These are phyloP conservation scores for Vigna mungo DNA, from an alignment of 306 rosid species.

Conservation along the genomic window DNA sequence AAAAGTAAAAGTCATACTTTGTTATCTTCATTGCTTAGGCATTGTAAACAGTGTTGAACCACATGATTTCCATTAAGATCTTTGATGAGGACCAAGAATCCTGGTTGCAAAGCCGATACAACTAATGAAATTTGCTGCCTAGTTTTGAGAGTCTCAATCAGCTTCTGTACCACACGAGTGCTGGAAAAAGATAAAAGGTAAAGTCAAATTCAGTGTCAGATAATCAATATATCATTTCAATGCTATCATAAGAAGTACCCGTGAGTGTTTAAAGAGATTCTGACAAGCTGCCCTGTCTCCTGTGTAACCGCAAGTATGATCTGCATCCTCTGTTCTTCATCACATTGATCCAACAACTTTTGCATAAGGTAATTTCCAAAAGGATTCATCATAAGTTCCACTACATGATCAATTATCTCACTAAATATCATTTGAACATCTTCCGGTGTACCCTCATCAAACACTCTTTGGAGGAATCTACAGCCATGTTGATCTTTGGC, in stretches of 20 bases:
- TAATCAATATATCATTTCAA: conserved; percentile 24
- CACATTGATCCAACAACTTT: conserved; percentile 65
- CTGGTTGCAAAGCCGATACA: conserved; percentile 66
- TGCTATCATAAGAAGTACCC: conserved; percentile 56
- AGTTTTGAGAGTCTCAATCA: conserved; percentile 72
- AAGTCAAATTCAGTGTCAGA: conserved; percentile 21
- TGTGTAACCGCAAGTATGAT: conserved; percentile 52
- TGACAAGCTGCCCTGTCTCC: conserved; percentile 60
- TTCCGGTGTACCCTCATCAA: conserved; percentile 53
- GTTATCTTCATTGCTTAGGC: conserved; percentile 59
- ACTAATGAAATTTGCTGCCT: conserved; percentile 59
- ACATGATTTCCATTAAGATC: conserved; percentile 78
- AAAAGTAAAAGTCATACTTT: conserved; percentile 46
- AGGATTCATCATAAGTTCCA: conserved; percentile 66
- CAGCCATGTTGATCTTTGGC: conserved; percentile 71
- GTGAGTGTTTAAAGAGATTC: conserved; percentile 63
- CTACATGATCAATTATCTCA: conserved; percentile 60
- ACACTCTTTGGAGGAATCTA: conserved; percentile 55
- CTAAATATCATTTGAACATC: conserved; percentile 56
- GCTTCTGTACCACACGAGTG: conserved; percentile 74
- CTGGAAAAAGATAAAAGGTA: conserved; percentile 47
- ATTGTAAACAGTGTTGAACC: conserved; percentile 68
- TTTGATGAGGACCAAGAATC: conserved; percentile 68
- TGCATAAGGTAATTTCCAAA: conserved; percentile 71
- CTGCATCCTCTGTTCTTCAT: conserved; percentile 60